Percentiles rank a stretch among this genome's conserved stretches.
phyloP scores from a whole-genome alignment of 2,329 filamentous ascomycete species.

The Microcera coccophila region DNA sequence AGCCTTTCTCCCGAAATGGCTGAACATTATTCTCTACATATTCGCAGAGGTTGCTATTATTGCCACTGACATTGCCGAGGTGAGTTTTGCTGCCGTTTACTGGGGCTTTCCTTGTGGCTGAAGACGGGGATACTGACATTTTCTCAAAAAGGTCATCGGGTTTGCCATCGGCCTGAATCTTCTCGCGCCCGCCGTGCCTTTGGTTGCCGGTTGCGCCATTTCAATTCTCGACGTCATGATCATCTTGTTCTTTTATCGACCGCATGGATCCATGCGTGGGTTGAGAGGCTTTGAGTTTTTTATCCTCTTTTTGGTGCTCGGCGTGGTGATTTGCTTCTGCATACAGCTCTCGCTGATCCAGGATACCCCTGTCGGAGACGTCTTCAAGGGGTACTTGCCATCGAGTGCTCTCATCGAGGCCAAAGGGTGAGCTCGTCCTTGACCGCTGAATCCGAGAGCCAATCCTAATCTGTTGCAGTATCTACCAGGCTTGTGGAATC shows the following conservation, averaged over 20 bases:
- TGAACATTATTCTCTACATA: slow-evolving; percentile 58
- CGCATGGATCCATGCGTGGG: slow-evolving; percentile 55
- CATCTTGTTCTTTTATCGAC: slow-evolving; percentile 63
- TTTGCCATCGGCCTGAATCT: slow-evolving; percentile 67
- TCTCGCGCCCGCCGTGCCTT: slow-evolving; percentile 58
- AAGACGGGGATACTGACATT: background rate
- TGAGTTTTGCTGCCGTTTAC: slow-evolving; percentile 9
- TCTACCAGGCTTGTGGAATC: slow-evolving; percentile 72
- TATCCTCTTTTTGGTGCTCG: slow-evolving; percentile 60
- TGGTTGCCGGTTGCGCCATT: slow-evolving; percentile 65
- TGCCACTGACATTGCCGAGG: slow-evolving; percentile 66
- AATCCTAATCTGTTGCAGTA: slow-evolving; percentile 7
- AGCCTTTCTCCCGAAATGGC: slow-evolving; percentile 61
- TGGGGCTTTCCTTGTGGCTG: background rate
- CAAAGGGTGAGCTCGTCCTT: slow-evolving; percentile 42
- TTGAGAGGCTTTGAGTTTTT: slow-evolving; percentile 62
- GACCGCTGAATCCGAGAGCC: slow-evolving; percentile 9
- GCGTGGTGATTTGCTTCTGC: slow-evolving; percentile 66
- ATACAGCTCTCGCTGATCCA: slow-evolving; percentile 63
- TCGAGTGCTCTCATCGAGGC: slow-evolving; percentile 56
- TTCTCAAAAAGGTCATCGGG: slow-evolving; percentile 53
- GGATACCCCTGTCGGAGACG: slow-evolving; percentile 51
- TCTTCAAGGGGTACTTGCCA: slow-evolving; percentile 63
- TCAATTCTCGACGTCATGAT: slow-evolving; percentile 66
- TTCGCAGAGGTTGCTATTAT: slow-evolving; percentile 66